Percentiles rank a stretch among this genome's conserved stretches.
These are phyloP conservation scores for Metrosideros polymorpha DNA, from an alignment of 441 rosid species.

Conservation along the genomic window DNA sequence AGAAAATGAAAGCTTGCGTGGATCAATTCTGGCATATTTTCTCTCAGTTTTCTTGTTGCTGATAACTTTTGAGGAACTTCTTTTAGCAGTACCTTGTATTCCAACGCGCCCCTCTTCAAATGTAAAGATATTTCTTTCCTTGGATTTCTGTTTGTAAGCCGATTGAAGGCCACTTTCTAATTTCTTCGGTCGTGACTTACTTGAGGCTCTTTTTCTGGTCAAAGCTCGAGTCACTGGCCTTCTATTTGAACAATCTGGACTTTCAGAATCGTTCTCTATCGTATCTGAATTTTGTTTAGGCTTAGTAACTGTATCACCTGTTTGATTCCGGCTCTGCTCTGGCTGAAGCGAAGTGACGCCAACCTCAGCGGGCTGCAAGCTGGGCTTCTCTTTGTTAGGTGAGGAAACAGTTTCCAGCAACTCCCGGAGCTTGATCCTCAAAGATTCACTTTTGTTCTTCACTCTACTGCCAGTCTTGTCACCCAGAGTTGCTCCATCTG, in stretches of 20 bases:
- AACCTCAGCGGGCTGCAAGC: constrained; percentile 24
- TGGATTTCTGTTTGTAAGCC: constrained; percentile 19
- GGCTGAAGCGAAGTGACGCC: constrained; percentile 22
- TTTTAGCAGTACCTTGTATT: constrained; percentile 18
- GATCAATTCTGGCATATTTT: constrained; percentile 19
- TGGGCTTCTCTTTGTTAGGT: constrained; percentile 40
- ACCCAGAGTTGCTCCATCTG: constrained; percentile 21
- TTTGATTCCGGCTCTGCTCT: constrained; percentile 15
- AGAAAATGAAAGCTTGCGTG: constrained; percentile 28
- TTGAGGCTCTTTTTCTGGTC: constrained; percentile 27
- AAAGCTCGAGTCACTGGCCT: constrained; percentile 61
- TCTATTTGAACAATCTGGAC: constrained; percentile 32
- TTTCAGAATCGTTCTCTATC: constrained; percentile 73
- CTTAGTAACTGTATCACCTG: constrained; percentile 20
- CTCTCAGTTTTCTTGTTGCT: constrained; percentile 25
- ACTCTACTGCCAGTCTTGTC: constrained; percentile 26
- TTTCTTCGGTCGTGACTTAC: constrained; percentile 17
- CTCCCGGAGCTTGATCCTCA: constrained; percentile 76
- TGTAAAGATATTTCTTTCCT: constrained; percentile 32
- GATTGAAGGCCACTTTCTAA: constrained; percentile 24
- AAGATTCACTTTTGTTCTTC: constrained; percentile 38
- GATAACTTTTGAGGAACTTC: constrained; percentile 23
- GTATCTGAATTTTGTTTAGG: constrained; percentile 55
- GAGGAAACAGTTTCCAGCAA: constrained; percentile 63
- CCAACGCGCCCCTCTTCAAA: constrained; percentile 41